Percentiles rank a stretch among this genome's conserved stretches.
Evolutionary conservation across 2,329 filamentous ascomycete species (phyloP).

Genomic region (Nothomitra cinnamomea): DNA sequence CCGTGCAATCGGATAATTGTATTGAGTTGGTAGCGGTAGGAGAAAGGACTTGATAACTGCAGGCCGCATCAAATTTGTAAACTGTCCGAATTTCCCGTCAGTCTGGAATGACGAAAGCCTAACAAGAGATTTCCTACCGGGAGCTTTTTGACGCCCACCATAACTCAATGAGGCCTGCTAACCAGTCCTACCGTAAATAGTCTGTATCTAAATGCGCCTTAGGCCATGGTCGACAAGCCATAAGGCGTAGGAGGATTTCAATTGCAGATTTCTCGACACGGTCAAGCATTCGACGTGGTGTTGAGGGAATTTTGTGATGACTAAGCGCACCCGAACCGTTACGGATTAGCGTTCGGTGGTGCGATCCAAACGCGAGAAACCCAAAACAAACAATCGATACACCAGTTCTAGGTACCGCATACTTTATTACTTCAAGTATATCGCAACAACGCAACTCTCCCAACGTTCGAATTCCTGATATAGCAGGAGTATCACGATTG

Average conservation of each 20-base stretch:
- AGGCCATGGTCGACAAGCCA: background rate
- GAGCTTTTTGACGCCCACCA: too few relatives aligned
- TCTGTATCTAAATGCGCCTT: background rate
- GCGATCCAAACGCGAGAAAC: background rate
- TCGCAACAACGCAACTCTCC: background rate
- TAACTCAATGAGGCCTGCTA: background rate
- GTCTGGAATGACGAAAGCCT: too few relatives aligned
- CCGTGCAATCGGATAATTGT: background rate
- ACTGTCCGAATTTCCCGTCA: too few relatives aligned
- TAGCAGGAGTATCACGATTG: background rate
- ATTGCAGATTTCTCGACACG: background rate
- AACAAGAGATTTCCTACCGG: too few relatives aligned
- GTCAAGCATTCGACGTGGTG: background rate
- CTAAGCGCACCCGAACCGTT: background rate
- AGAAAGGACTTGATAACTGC: background rate
- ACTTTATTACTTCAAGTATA: background rate
- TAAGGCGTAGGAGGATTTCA: background rate
- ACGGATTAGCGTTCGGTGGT: background rate
- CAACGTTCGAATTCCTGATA: background rate
- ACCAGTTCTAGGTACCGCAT: too few relatives aligned
- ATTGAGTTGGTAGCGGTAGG: background rate
- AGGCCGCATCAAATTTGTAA: background rate
- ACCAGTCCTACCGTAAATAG: background rate
- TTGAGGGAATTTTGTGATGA: background rate
- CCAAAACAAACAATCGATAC: constrained; percentile 1